These are phyloP conservation scores for Solanum tacnaense DNA, from an alignment of 257 asterid genomes.

Conservation along the genomic window DNA sequence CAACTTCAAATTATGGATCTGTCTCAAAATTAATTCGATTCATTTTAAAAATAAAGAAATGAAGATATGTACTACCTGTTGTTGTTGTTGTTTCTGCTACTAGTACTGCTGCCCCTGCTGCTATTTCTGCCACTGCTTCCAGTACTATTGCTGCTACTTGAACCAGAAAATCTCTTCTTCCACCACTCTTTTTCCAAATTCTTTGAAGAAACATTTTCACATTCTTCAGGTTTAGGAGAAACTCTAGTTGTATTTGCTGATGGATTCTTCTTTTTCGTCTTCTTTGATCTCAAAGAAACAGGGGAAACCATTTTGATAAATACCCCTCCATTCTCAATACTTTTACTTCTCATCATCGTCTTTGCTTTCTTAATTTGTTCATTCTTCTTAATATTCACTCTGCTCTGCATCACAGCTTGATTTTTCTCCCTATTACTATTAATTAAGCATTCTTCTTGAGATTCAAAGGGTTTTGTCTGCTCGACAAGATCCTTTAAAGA, in stretches of 20 bases:
- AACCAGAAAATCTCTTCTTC: slow-evolving; percentile 50
- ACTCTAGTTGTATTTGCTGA: slow-evolving; percentile 14
- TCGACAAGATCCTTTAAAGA: slow-evolving; percentile 70
- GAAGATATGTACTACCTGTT: background rate
- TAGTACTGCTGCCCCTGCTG: slow-evolving; percentile 8
- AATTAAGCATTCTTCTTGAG: slow-evolving; percentile 6
- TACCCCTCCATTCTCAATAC: slow-evolving; percentile 41
- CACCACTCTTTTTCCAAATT: slow-evolving; percentile 60
- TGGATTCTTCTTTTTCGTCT: slow-evolving; percentile 7
- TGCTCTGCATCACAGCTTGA: slow-evolving; percentile 2
- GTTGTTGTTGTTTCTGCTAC: background rate
- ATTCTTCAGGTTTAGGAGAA: slow-evolving; percentile 36
- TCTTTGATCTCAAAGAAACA: slow-evolving; percentile 25
- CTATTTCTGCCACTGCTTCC: slow-evolving; percentile 21
- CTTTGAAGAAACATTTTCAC: slow-evolving; percentile 12
- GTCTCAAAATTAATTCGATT: background rate
- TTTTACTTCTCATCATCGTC: slow-evolving; percentile 18
- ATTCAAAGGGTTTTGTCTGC: slow-evolving; percentile 11
- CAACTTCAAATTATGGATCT: too few relatives aligned
- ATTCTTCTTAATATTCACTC: slow-evolving; percentile 14
- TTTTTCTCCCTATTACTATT: background rate
- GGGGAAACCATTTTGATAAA: slow-evolving; percentile 61
- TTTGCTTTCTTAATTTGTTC: slow-evolving; percentile 18
- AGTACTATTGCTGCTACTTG: slow-evolving; percentile 31
- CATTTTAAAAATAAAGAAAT: background rate